phyloP scores from a whole-genome alignment of 2,329 filamentous ascomycete species.

The Rasamsonia emersonii region DNA sequence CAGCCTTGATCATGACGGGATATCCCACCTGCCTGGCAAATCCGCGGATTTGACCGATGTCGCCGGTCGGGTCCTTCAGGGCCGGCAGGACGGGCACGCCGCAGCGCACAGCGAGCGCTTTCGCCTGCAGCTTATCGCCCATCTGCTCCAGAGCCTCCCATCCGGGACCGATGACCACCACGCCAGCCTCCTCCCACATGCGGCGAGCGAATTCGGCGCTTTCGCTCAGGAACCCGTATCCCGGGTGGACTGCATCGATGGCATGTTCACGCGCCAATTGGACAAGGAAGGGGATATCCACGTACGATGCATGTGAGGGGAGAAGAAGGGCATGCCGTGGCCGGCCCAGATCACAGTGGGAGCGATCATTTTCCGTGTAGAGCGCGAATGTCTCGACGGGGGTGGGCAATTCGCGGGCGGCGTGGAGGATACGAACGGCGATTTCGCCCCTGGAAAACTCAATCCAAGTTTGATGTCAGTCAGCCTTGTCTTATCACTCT shows the following conservation, averaged over 20 bases:
- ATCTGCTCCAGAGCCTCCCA: conserved; percentile 49
- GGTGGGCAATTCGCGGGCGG: conserved; percentile 48
- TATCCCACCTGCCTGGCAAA: conserved; percentile 54
- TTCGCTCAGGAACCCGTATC: conserved; percentile 56
- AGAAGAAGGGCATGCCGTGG: conserved; percentile 45
- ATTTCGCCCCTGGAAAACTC: conserved; percentile 55
- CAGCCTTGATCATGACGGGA: conserved; percentile 56
- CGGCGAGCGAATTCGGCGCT: conserved; percentile 41
- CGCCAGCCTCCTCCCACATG: conserved; percentile 42
- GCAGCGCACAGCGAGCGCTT: conserved; percentile 43
- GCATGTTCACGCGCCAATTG: too few species aligned
- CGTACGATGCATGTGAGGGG: too few species aligned
- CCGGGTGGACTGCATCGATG: conserved; percentile 51
- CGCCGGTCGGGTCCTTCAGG: conserved; percentile 36
- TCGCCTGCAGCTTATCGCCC: conserved; percentile 49
- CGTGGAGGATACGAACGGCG: conserved; percentile 51
- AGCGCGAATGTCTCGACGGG: conserved; percentile 47
- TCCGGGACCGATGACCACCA: conserved; percentile 47
- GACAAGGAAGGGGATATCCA: too few species aligned
- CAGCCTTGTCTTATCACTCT: too few species aligned
- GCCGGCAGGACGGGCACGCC: conserved; percentile 45
- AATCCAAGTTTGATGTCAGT: conserved; percentile 6
- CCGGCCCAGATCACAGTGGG: conserved; percentile 42
- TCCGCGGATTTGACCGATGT: conserved; percentile 31
- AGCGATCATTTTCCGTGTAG: conserved; percentile 47